phyloP scores from a whole-genome alignment of 192 early-diverging fungal species.

The Radiomyces spectabilis region DNA sequence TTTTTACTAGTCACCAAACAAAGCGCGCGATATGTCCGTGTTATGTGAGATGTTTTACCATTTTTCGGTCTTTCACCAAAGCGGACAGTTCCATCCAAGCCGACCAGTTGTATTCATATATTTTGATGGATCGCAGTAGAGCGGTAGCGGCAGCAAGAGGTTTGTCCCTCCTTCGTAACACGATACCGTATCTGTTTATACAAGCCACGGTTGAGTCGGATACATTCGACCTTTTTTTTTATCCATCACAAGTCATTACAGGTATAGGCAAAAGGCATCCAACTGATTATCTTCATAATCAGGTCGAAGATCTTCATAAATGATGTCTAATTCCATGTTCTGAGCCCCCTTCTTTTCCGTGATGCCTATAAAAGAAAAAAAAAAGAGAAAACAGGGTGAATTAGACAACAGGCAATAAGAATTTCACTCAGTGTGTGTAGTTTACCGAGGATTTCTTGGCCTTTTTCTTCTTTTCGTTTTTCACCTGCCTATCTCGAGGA shows the following conservation, averaged over 20 bases:
- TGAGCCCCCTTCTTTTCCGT: slow-evolving; percentile 33
- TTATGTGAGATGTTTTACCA: too few species aligned
- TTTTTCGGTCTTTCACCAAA: slow-evolving; percentile 37
- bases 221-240: too few species aligned
- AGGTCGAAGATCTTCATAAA: slow-evolving; percentile 38
- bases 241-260: slow-evolving; percentile 48
- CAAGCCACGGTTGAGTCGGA: too few species aligned
- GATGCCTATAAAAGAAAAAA: slow-evolving; percentile 20
- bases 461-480: slow-evolving; percentile 52
- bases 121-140: slow-evolving; percentile 57
- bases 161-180: slow-evolving; percentile 33
- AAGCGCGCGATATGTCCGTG: too few species aligned
- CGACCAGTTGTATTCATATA: slow-evolving; percentile 84
- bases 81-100: slow-evolving; percentile 78
- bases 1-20: too few species aligned
- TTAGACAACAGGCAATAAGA: background rate
- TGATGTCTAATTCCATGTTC: slow-evolving; percentile 38
- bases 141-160: slow-evolving; percentile 38
- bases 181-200: slow-evolving; percentile 48
- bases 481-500: slow-evolving; percentile 41
- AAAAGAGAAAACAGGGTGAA: background rate
- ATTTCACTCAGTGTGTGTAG: background rate
- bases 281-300: slow-evolving; percentile 31
- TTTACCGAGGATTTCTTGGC: slow-evolving; percentile 45
- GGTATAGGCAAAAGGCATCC: slow-evolving; percentile 64